Conservation (phyloP, 2,329 filamentous ascomycete species). For the Xylaria sp. region DNA sequence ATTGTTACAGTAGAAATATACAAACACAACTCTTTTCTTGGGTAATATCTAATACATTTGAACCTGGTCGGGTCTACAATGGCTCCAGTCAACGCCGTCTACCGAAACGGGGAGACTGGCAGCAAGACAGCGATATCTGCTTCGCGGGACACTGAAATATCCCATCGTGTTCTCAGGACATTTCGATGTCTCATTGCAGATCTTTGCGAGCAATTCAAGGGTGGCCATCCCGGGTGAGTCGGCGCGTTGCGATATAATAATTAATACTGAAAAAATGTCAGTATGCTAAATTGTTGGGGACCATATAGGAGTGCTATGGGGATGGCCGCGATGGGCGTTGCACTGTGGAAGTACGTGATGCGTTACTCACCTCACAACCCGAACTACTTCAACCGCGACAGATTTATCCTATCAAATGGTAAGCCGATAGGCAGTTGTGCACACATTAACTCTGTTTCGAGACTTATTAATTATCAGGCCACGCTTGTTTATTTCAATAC, state of each 20-base stretch:
- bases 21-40: not conserved
- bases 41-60: not conserved
- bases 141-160: not conserved
- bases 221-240: constrained; percentile 73
- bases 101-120: not conserved
- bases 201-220: constrained; percentile 75
- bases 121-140: not conserved
- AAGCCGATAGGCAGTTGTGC: constrained; percentile 15
- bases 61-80: not conserved
- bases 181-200: constrained; percentile 74
- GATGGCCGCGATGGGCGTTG: constrained; percentile 53
- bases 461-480: constrained; percentile 46
- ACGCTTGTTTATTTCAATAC: constrained; percentile 64
- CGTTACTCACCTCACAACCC: constrained; percentile 64
- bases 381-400: constrained; percentile 67
- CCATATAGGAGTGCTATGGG: constrained; percentile 46
- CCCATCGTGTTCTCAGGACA: constrained; percentile 61
- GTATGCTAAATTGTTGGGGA: constrained; percentile 30
- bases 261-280: constrained; percentile 16
- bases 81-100: not conserved
- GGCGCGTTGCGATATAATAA: not conserved
- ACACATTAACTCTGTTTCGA: not conserved
- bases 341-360: constrained; percentile 65
- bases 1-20: not conserved
- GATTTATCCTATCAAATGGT: constrained; percentile 69